A percentile compares a stretch with the other conserved stretches of the same genome.
These are phyloP conservation scores for Xylaria sp. DNA, from an alignment of 2,329 filamentous ascomycete genomes.

Conservation along the genomic window DNA sequence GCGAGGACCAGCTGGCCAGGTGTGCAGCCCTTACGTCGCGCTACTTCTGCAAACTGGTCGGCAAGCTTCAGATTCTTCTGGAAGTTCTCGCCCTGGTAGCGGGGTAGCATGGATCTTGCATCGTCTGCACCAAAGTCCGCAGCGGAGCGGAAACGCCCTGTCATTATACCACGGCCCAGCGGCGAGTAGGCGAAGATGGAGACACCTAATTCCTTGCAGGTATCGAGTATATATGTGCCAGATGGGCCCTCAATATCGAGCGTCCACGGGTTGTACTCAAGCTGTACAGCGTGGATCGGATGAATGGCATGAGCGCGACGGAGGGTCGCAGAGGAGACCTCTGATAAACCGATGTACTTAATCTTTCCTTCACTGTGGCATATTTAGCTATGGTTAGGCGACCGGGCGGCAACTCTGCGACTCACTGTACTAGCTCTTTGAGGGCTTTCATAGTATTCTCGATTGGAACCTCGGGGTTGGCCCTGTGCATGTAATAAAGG, in stretches of 20 bases:
- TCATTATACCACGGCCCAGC: slow-evolving; percentile 57
- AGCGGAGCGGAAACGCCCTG: slow-evolving; percentile 52
- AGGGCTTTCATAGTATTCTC: slow-evolving; percentile 60
- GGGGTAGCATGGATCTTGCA: slow-evolving; percentile 46
- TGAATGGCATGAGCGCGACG: slow-evolving; percentile 60
- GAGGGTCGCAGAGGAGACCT: slow-evolving; percentile 60
- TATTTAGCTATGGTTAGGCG: background rate
- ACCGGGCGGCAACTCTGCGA: background rate
- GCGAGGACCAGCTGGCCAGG: slow-evolving; percentile 65
- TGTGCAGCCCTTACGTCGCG: slow-evolving; percentile 54
- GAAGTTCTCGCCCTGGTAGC: slow-evolving; percentile 61
- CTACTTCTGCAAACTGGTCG: slow-evolving; percentile 44
- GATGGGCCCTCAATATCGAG: slow-evolving; percentile 59
- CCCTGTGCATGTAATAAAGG: slow-evolving; percentile 59
- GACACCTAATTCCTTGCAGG: slow-evolving; percentile 60
- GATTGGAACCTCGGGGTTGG: slow-evolving; percentile 56
- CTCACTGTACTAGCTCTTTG: slow-evolving; percentile 54
- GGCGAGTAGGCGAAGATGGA: slow-evolving; percentile 57
- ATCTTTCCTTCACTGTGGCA: slow-evolving; percentile 61
- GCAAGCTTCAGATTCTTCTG: slow-evolving; percentile 57
- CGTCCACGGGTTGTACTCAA: slow-evolving; percentile 63
- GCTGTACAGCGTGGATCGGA: slow-evolving; percentile 63
- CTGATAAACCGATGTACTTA: slow-evolving; percentile 62
- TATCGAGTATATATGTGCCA: slow-evolving; percentile 54
- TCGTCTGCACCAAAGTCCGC: slow-evolving; percentile 34